phyloP scores from a whole-genome alignment of 192 early-diverging fungal genomes.

The Mortierella antarctica region DNA sequence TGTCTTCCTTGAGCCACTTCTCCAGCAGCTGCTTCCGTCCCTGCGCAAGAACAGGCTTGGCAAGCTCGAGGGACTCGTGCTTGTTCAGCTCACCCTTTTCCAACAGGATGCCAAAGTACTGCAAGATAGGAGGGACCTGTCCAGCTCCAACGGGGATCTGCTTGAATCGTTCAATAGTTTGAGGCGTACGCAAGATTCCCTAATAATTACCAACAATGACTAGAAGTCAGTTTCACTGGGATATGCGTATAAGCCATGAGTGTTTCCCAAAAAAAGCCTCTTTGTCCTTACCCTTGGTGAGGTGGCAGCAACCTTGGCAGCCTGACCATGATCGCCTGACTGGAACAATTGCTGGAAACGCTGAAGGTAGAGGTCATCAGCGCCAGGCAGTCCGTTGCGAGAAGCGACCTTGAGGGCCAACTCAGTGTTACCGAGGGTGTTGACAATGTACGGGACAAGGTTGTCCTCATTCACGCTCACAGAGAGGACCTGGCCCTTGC shows the following conservation, averaged over 20 bases:
- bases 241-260: not conserved
- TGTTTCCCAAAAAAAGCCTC: not conserved
- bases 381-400: slow-evolving; percentile 90
- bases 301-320: slow-evolving; percentile 94
- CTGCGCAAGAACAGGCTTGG: slow-evolving; percentile 89
- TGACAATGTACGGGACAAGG: slow-evolving; percentile 92
- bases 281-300: slow-evolving; percentile 77
- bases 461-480: slow-evolving; percentile 92
- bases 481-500: slow-evolving; percentile 96
- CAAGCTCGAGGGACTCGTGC: slow-evolving; percentile 93
- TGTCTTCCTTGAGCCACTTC: slow-evolving; percentile 99
- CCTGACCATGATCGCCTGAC: slow-evolving; percentile 83
- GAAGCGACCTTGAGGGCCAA: slow-evolving; percentile 91
- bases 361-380: slow-evolving; percentile 89
- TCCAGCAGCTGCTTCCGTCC: slow-evolving; percentile 93
- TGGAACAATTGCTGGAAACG: slow-evolving; percentile 91
- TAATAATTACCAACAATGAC: slow-evolving; percentile 29
- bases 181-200: slow-evolving; percentile 93
- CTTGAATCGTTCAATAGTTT: slow-evolving; percentile 96
- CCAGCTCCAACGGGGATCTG: slow-evolving; percentile 78
- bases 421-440: slow-evolving; percentile 85
- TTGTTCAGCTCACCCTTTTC: slow-evolving; percentile 96
- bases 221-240: not conserved
- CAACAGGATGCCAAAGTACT: slow-evolving; percentile 97
- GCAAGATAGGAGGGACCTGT: slow-evolving; percentile 91